Percentiles rank a stretch among this genome's conserved stretches.
Conservation (phyloP, 2,329 filamentous ascomycete genomes). For the Calonectria crousiana region DNA sequence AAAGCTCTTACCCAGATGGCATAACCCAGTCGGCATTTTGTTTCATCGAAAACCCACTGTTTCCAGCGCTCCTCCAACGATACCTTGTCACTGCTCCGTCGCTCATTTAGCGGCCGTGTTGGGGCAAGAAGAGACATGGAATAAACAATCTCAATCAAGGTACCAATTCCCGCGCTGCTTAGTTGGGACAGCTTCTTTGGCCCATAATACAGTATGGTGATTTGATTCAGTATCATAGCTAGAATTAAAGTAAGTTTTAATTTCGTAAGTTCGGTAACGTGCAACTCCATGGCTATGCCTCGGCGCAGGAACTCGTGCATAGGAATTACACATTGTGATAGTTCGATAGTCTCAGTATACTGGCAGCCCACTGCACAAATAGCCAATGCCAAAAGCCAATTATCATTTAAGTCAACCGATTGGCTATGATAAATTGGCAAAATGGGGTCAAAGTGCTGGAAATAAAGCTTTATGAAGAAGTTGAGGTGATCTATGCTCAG, state of each 20-base stretch:
- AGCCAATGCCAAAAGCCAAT: conserved; percentile 39
- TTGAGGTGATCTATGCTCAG: conserved; percentile 43
- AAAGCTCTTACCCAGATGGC: conserved; percentile 27
- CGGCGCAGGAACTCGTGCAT: conserved; percentile 42
- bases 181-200: not conserved
- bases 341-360: conserved; percentile 38
- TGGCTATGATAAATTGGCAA: conserved; percentile 46
- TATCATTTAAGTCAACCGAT: conserved; percentile 13
- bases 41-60: conserved; percentile 20
- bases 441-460: conserved; percentile 48
- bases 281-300: conserved; percentile 12
- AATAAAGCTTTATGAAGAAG: conserved; percentile 48
- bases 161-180: not conserved
- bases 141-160: not conserved
- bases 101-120: not conserved
- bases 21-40: conserved; percentile 26
- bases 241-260: conserved; percentile 9
- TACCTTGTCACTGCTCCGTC: not conserved
- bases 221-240: conserved; percentile 32
- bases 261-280: not conserved
- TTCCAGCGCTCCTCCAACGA: conserved; percentile 1
- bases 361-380: conserved; percentile 41
- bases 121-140: not conserved
- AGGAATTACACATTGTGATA: conserved; percentile 32
- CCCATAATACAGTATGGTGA: conserved; percentile 23